phyloP scores from a whole-genome alignment of 2,329 filamentous ascomycete species.

The Aureobasidium vineae region DNA sequence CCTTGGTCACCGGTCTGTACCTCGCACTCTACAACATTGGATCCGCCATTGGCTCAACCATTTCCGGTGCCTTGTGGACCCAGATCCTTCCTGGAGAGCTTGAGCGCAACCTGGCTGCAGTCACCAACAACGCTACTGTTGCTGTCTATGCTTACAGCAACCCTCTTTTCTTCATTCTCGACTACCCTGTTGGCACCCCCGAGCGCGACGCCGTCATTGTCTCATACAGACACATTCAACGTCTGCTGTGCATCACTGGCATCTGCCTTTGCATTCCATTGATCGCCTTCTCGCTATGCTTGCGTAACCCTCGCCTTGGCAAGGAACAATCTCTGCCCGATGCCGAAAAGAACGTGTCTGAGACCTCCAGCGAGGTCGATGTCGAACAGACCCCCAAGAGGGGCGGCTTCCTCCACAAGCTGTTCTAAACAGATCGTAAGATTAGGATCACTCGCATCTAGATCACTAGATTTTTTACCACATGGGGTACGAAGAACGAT shows the following conservation, averaged over 20 bases:
- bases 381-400: neutral
- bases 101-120: constrained; percentile 34
- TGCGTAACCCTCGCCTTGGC: constrained; percentile 49
- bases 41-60: constrained; percentile 44
- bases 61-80: constrained; percentile 65
- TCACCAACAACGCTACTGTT: constrained; percentile 40
- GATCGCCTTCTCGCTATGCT: constrained; percentile 47
- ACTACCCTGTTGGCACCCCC: constrained; percentile 47
- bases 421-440: neutral
- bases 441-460: neutral
- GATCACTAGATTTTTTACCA: neutral
- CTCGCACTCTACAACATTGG: constrained; percentile 60
- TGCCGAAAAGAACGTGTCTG: constrained; percentile 43
- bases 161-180: constrained; percentile 43
- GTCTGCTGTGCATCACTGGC: constrained; percentile 52
- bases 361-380: neutral
- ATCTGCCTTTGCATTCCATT: constrained; percentile 50
- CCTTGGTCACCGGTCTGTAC: constrained; percentile 60
- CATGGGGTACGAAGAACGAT: neutral
- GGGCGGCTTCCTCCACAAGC: constrained; percentile 4
- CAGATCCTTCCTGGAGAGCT: constrained; percentile 54
- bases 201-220: constrained; percentile 46
- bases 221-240: constrained; percentile 49
- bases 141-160: constrained; percentile 45
- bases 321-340: constrained; percentile 48